Evolutionary conservation across 2,329 filamentous ascomycete genomes (phyloP).

Genomic region (Helminthosporium solani): DNA sequence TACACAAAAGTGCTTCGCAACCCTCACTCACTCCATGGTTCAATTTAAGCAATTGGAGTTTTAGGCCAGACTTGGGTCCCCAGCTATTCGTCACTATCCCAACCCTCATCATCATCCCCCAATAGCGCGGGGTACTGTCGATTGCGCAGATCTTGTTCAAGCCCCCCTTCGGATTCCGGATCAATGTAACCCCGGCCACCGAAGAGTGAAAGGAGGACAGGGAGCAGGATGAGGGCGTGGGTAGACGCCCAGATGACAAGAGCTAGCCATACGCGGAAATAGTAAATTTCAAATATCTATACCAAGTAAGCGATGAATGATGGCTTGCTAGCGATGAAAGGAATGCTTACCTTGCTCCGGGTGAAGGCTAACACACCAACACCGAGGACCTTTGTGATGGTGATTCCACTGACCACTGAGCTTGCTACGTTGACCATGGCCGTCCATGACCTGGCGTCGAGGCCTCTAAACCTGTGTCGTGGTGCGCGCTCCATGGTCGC

Average conservation of each 20-base stretch:
- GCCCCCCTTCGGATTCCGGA: conserved; percentile 79
- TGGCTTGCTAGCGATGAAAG: background rate
- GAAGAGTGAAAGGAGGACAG: conserved; percentile 80
- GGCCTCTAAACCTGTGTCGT: conserved; percentile 71
- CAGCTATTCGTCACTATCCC: conserved; percentile 52
- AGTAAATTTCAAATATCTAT: conserved; percentile 96
- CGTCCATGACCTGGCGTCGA: conserved; percentile 86
- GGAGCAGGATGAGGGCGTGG: conserved; percentile 88
- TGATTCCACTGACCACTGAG: conserved; percentile 94
- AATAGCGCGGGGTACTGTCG: conserved; percentile 75
- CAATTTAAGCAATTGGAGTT: no score
- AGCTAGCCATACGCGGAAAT: conserved; percentile 94
- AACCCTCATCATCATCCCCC: conserved; percentile 66
- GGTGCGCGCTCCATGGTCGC: conserved; percentile 77
- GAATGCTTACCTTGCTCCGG: conserved; percentile 64
- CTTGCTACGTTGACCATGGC: conserved; percentile 92
- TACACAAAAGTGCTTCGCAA: no score
- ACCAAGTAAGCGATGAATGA: background rate
- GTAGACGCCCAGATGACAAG: conserved; percentile 85
- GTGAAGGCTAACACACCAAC: conserved; percentile 93
- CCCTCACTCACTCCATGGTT: no score
- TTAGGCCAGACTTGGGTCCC: background rate
- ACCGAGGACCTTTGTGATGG: conserved; percentile 89
- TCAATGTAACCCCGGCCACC: conserved; percentile 86
- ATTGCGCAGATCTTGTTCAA: conserved; percentile 84